Base-by-base conservation (phyloP, 768 basidiomycete species). In the Tulasnella sp. region DNA sequence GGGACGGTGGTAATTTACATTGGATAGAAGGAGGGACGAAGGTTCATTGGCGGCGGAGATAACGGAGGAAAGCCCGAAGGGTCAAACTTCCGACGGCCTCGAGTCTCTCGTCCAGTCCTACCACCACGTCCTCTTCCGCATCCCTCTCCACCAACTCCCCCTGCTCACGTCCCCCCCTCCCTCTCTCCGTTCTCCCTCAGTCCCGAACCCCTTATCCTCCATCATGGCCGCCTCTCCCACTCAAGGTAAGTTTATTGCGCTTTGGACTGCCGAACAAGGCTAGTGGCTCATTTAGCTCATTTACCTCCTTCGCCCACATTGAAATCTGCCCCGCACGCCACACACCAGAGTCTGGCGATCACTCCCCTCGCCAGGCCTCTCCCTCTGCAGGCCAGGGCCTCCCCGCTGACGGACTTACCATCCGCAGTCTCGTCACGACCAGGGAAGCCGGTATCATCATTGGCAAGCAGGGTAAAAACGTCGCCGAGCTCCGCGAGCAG, bases 371-470 rank as follows among this genome's bases (percentile, higher is more conserved):
- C 83, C 92, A 92, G 72, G 88, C 89, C 40, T 90, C 91, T 72
- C 92, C 93, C 37, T 85, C 86, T 74, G 86, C 87, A 71, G 79
- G 79, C 67, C 87, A 89, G 52, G 74, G 71, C 67, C 29, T 38
- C 45, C 74, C 79, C 39, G 42, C 77, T 80, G 93, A 94, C 80
- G 87, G 89, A 29, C 87, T 99, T 80, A 96, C 94, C 81, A 90
- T 99, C 71, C 92, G 97, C 80, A 93, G 96, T 54, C 91, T 99
- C 81, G 96, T 99, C 81, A 93, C 90, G 83, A 97, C 95, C 79
- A 97, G 97, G 85, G 96, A 99, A 83, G 95, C 94, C 74, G 96
- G 96, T 80, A 91, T 98, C 81, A 96, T 97, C 84, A 98, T 98
- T 80, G 96, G 97, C 79, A 97, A 94, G 82, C 96, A 87, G 72